Percentiles rank a stretch among this genome's conserved stretches.
Evolutionary conservation across 306 rosid genomes (phyloP).

Genomic region (Begonia masoniana): DNA sequence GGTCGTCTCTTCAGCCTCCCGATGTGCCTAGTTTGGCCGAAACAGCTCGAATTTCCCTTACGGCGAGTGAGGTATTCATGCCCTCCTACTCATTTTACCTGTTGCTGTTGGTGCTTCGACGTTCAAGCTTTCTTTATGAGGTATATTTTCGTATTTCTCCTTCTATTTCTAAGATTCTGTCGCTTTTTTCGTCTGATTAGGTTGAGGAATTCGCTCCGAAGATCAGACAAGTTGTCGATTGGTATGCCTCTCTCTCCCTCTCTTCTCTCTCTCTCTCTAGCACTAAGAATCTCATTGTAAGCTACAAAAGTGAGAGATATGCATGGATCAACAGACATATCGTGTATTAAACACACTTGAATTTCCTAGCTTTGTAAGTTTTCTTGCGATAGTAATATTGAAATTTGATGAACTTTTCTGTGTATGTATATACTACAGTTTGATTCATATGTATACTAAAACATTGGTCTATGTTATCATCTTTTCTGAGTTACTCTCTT

Average conservation of each 20-base stretch:
- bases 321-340: no score
- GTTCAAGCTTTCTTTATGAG: background rate
- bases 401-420: no score
- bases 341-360: no score
- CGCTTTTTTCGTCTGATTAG: constrained; percentile 15
- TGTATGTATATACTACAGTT: no score
- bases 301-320: no score
- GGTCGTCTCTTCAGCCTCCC: constrained; percentile 48
- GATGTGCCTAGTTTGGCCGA: constrained; percentile 58
- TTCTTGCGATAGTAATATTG: no score
- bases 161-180: background rate
- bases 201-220: constrained; percentile 72
- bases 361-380: no score
- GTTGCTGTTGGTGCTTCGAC: background rate
- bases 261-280: background rate
- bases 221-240: constrained; percentile 59
- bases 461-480: no score
- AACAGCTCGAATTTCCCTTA: constrained; percentile 65
- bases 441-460: no score
- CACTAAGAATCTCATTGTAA: background rate
- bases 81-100: background rate
- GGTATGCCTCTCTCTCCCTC: constrained; percentile 22
- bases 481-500: no score
- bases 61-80: constrained; percentile 40
- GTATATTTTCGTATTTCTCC: background rate